phyloP scores from a whole-genome alignment of 768 basidiomycete genomes.

The Russula sp. region DNA sequence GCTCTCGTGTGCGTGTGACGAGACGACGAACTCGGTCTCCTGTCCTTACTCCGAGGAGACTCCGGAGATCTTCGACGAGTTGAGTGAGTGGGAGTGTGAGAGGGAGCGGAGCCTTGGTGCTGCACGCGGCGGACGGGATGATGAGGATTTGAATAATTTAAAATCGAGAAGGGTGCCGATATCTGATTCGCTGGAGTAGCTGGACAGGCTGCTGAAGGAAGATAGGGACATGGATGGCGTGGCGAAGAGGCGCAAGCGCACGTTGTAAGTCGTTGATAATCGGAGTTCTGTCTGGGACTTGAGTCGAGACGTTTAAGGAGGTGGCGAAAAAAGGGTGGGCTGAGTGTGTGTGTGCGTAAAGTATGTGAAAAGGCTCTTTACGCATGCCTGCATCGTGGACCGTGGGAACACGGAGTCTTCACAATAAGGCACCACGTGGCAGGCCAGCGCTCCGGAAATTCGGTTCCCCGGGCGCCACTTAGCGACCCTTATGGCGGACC shows the following conservation, averaged over 20 bases:
- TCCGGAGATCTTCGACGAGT: constrained; percentile 7
- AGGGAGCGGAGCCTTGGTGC: too few species aligned
- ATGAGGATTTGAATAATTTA: constrained; percentile 15
- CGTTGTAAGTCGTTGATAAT: constrained; percentile 17
- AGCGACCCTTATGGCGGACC: too few species aligned
- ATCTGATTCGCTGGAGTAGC: constrained; percentile 29
- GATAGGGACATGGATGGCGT: constrained; percentile 23
- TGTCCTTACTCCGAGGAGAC: constrained; percentile 5
- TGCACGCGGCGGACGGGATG: constrained; percentile 8
- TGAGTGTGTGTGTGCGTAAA: not conserved
- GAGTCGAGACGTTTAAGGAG: not conserved
- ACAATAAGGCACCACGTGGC: not conserved
- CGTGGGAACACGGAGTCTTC: constrained; percentile 15
- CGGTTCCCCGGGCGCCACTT: too few species aligned
- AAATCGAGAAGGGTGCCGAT: constrained; percentile 20
- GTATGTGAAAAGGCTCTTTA: not conserved
- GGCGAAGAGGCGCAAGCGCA: not conserved
- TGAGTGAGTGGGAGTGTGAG: not conserved
- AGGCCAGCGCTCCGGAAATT: not conserved
- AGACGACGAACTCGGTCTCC: constrained; percentile 10
- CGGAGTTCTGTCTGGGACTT: not conserved
- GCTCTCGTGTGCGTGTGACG: constrained; percentile 9
- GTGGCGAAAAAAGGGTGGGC: not conserved
- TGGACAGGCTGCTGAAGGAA: constrained; percentile 29
- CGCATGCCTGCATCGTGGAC: constrained; percentile 17